These are phyloP conservation scores for Sphaerobolus stellatus DNA, from an alignment of 1,284 basidiomycete genomes.

Conservation along the genomic window DNA sequence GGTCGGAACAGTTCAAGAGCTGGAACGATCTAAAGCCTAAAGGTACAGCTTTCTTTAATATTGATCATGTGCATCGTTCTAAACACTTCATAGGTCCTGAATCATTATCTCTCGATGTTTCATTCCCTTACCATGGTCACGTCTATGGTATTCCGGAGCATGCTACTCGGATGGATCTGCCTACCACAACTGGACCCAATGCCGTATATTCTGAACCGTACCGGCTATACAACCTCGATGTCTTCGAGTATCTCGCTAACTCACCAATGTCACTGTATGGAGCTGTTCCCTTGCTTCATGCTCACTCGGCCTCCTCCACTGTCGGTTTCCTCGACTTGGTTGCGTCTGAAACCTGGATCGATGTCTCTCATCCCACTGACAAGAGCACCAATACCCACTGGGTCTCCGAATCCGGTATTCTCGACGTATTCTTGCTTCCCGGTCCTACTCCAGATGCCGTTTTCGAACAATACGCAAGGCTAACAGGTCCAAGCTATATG, in stretches of 20 bases:
- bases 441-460: conserved; percentile 81
- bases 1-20: conserved; percentile 86
- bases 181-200: conserved; percentile 73
- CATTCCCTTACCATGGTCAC: conserved; percentile 86
- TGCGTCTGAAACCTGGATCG: conserved; percentile 94
- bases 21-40: conserved; percentile 96
- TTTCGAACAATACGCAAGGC: conserved; percentile 80
- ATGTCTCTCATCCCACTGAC: conserved; percentile 67
- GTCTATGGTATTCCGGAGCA: conserved; percentile 98
- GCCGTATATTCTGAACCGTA: conserved; percentile 87
- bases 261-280: conserved; percentile 93
- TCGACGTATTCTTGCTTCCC: conserved; percentile 92
- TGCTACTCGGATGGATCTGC: conserved; percentile 87
- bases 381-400: conserved; percentile 86
- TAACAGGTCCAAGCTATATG: conserved; percentile 85
- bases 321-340: conserved; percentile 92
- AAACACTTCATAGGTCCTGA: conserved; percentile 73
- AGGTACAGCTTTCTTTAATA: conserved; percentile 49
- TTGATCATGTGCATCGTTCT: conserved; percentile 4
- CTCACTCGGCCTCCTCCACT: conserved; percentile 78
- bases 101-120: conserved; percentile 88
- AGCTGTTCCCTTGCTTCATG: conserved; percentile 90
- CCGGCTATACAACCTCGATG: conserved; percentile 93
- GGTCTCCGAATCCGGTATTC: conserved; percentile 95
- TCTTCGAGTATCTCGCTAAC: conserved; percentile 94